Conservation (phyloP, 1,284 basidiomycete genomes). For the Ceratobasidium sp. region DNA sequence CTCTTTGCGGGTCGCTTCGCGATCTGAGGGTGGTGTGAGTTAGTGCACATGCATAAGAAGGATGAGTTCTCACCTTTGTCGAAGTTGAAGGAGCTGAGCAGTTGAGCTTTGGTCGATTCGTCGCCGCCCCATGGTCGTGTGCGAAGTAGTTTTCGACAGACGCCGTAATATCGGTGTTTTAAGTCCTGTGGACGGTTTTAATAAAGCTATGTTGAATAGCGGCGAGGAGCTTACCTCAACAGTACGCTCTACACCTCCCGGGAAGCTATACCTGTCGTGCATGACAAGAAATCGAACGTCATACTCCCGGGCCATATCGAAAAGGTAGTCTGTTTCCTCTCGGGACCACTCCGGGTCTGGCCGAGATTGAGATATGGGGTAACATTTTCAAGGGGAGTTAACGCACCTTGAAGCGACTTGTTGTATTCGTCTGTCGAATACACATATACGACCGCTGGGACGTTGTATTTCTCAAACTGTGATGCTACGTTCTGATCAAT, state of each 20-base stretch:
- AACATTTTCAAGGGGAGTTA: too few species aligned
- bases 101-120: constrained; percentile 71
- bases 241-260: constrained; percentile 63
- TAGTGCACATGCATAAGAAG: neutral
- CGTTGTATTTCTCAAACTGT: constrained; percentile 83
- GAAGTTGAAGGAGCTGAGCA: constrained; percentile 79
- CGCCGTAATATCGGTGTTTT: constrained; percentile 94
- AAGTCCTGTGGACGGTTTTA: constrained; percentile 71
- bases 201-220: constrained; percentile 7
- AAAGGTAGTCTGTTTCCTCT: constrained; percentile 95
- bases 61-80: constrained; percentile 76
- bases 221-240: constrained; percentile 68
- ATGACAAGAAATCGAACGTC: constrained; percentile 93
- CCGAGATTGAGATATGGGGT: neutral
- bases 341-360: constrained; percentile 89
- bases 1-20: constrained; percentile 89
- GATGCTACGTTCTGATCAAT: constrained; percentile 63
- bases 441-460: constrained; percentile 72
- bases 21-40: constrained; percentile 63
- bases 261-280: constrained; percentile 87
- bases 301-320: constrained; percentile 81
- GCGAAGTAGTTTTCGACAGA: constrained; percentile 88
- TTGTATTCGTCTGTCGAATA: constrained; percentile 95
- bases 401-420: constrained; percentile 75
- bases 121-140: constrained; percentile 85